Evolutionary conservation across 2,329 filamentous ascomycete genomes (phyloP).

Genomic region (Phyllachora maydis): DNA sequence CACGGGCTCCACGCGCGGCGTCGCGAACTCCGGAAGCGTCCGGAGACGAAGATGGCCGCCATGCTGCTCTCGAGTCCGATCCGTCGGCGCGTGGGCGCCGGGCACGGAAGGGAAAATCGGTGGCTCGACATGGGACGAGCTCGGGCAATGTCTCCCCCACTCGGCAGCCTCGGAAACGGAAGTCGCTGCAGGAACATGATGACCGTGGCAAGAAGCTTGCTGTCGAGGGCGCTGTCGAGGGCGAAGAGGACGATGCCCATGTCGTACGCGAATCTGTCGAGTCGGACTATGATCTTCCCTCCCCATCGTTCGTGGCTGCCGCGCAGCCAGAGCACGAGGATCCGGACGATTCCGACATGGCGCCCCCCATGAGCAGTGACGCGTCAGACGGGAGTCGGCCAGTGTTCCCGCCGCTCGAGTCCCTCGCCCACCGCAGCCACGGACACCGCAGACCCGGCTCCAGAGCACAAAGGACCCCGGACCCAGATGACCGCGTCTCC

Average conservation of each 20-base stretch:
- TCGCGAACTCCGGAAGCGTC: constrained; percentile 6
- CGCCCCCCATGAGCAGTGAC: constrained; percentile 32
- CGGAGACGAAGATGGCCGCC: constrained; percentile 6
- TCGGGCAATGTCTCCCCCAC: constrained; percentile 3
- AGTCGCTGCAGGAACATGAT: constrained; percentile 26
- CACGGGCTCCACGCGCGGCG: constrained; percentile 6
- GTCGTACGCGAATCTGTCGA: constrained; percentile 9
- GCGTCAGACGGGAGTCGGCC: constrained; percentile 18
- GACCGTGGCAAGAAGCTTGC: constrained; percentile 14
- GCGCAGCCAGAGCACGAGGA: constrained; percentile 19
- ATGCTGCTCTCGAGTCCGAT: constrained; percentile 10
- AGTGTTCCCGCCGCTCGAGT: constrained; percentile 29
- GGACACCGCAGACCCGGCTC: constrained; percentile 10
- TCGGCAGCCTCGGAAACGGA: constrained; percentile 28
- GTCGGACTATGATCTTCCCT: constrained; percentile 4
- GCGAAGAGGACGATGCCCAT: constrained; percentile 5
- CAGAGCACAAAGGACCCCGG: constrained; percentile 14
- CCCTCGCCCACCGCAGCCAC: constrained; percentile 20
- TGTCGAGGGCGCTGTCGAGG: constrained; percentile 6
- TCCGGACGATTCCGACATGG: constrained; percentile 26
- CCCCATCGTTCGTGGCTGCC: constrained; percentile 2
- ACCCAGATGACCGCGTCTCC: constrained; percentile 19
- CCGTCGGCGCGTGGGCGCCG: constrained; percentile 9
- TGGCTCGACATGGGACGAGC: constrained; percentile 2
- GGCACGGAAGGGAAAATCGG: constrained; percentile 4